Evolutionary conservation across 2,329 filamentous ascomycete species (phyloP).

Genomic region (Arthrobotrys musiformis): DNA sequence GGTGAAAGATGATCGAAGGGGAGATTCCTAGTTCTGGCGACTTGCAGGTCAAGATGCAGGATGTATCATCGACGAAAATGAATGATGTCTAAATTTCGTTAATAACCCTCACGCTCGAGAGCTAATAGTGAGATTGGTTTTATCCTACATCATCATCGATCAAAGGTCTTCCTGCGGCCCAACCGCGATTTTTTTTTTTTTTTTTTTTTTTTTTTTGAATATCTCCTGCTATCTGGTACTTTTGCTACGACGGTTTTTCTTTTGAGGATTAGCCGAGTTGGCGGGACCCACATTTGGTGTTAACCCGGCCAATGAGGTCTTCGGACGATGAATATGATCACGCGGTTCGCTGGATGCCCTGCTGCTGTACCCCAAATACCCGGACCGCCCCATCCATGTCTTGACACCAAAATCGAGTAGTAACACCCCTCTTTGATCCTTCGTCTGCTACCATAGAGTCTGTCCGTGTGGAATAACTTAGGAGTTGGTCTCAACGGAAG

Average conservation of each 20-base stretch:
- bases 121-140: neutral
- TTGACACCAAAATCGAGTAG: constrained; percentile 40
- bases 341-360: constrained; percentile 40
- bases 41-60: neutral
- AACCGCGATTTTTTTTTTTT: neutral
- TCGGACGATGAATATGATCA: constrained; percentile 52
- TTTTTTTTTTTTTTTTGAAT: neutral
- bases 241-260: neutral
- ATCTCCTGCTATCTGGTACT: neutral
- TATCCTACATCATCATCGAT: constrained; percentile 2
- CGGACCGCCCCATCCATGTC: constrained; percentile 52
- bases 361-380: constrained; percentile 49
- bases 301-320: constrained; percentile 46
- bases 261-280: constrained; percentile 52
- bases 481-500: constrained; percentile 12
- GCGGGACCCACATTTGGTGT: constrained; percentile 14
- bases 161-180: neutral
- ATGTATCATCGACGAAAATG: constrained; percentile 11
- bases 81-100: constrained; percentile 27
- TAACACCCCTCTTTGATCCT: constrained; percentile 5
- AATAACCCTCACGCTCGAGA: constrained; percentile 8
- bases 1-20: constrained; percentile 17
- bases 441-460: constrained; percentile 5
- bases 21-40: constrained; percentile 17
- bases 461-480: neutral